Evolutionary conservation across 495 filamentous ascomycete species (phyloP), one percentile per base, ranked within the genome.

Genomic region (Aspergillus coremiiformis): DNA sequence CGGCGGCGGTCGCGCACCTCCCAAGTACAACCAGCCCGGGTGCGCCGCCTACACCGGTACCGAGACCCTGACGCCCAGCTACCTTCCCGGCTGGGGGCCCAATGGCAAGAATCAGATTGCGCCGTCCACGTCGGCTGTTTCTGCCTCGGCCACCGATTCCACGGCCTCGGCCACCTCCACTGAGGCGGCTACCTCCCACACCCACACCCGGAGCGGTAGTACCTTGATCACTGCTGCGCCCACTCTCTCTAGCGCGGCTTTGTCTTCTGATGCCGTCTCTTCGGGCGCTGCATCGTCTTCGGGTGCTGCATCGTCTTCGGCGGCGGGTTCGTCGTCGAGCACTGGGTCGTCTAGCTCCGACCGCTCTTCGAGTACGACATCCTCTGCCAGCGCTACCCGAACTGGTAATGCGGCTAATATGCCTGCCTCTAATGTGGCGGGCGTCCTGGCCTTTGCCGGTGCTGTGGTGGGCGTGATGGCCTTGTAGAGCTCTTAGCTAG

Each of bases 1-100:
- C 59, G 83, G 83, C 24, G 83, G 83, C 48, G 82, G 81, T 20
- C 72, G 76, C 39, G 82, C 80, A 9, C 81, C 83, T 0, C 74
- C 78, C 1, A 84, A 79, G 66, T 78, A 76, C 17, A 72, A 72
- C 26, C 75, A 80, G 23, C 81, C 82, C 1, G 82, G 81, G 7
- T 86, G 83, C 59, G 67, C 73, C 0, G 54, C 52, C 12, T 86
- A 86, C 64, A 61, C 58, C 2, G 82, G 82, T 39, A 83, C 80
- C 7, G 77, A 67, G 20, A 77, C 76, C 15, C 71, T 78, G 49
- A 67, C 69, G 20, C 72, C 79, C 4, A 71, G 60, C 51, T 82
- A 69, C 58, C 58, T 80, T 6, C 62, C 72, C 15, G 74, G 73
- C 22, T 69, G 54, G 39, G 65, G 63, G 0, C 65, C 63, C 32